Percentiles rank a stretch among this genome's conserved stretches.
These are phyloP conservation scores for Lindgomyces ingoldianus DNA, from an alignment of 495 filamentous ascomycete species.

Conservation along the genomic window DNA sequence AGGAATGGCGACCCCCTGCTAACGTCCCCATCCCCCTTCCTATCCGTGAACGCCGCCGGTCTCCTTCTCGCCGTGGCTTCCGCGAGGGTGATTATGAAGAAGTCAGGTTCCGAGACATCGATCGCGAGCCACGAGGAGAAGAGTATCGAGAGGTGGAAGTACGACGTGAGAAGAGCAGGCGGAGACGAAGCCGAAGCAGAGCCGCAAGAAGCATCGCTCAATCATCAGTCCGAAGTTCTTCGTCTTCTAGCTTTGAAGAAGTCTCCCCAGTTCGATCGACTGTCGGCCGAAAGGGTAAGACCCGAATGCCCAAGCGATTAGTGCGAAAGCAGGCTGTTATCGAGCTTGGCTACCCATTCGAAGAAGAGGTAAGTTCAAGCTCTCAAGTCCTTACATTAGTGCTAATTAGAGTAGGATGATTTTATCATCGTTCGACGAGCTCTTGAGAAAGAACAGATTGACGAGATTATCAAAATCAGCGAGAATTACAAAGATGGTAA, in stretches of 20 bases:
- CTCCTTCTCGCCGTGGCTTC: slow-evolving; percentile 31
- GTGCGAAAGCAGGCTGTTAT: slow-evolving; percentile 76
- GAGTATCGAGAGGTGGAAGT: slow-evolving; percentile 34
- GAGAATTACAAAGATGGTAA: slow-evolving; percentile 63
- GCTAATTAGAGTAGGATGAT: slow-evolving; percentile 59
- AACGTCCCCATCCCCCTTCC: slow-evolving; percentile 60
- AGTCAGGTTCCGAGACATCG: slow-evolving; percentile 37
- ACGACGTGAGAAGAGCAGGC: slow-evolving; percentile 29
- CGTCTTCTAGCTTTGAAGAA: slow-evolving; percentile 40
- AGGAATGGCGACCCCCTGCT: slow-evolving; percentile 51
- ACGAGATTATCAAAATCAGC: slow-evolving; percentile 79
- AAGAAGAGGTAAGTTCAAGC: slow-evolving; percentile 70
- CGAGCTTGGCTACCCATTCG: slow-evolving; percentile 80
- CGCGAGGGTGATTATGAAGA: slow-evolving; percentile 49
- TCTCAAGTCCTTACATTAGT: neutral
- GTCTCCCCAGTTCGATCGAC: slow-evolving; percentile 33
- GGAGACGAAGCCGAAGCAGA: slow-evolving; percentile 20
- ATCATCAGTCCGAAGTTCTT: slow-evolving; percentile 35
- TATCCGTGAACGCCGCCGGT: slow-evolving; percentile 39
- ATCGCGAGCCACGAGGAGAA: slow-evolving; percentile 40
- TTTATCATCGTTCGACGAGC: slow-evolving; percentile 77
- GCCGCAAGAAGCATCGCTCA: slow-evolving; percentile 24
- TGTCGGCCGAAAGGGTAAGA: slow-evolving; percentile 84
- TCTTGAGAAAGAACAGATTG: slow-evolving; percentile 84
- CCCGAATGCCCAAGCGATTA: slow-evolving; percentile 74